Conservation (phyloP, 83 land plant genomes). For the Picea mariana region DNA sequence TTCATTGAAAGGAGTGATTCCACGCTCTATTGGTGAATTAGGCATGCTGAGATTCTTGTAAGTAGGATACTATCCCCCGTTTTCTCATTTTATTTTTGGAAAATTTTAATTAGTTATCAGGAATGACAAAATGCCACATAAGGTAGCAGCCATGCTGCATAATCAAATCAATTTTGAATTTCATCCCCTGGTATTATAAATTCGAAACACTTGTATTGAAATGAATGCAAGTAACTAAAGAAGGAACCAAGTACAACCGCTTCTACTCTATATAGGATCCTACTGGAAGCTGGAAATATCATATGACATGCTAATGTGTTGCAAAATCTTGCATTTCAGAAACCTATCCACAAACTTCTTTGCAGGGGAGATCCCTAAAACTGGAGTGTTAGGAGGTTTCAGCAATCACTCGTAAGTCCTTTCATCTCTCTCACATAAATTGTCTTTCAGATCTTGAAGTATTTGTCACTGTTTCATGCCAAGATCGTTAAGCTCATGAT, state of each 20-base stretch:
- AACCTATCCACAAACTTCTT: slow-evolving; percentile 86
- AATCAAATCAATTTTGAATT: background rate
- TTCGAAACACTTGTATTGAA: background rate
- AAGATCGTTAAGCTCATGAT: background rate
- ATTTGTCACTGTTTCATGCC: too few relatives aligned
- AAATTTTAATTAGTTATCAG: too few relatives aligned
- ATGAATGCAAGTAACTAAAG: background rate
- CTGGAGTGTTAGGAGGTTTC: slow-evolving; percentile 65
- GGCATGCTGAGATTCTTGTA: too few relatives aligned
- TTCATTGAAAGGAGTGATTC: too few relatives aligned
- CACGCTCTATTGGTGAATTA: too few relatives aligned
- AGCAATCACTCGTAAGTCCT: slow-evolving; percentile 62
- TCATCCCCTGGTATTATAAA: background rate
- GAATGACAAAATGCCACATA: too few relatives aligned
- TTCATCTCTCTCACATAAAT: background rate
- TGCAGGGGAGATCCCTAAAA: slow-evolving; percentile 77
- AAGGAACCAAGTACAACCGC: background rate
- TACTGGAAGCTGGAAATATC: background rate
- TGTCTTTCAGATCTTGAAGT: too few relatives aligned
- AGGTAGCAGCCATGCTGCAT: background rate
- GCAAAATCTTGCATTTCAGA: slow-evolving; percentile 28
- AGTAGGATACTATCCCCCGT: too few relatives aligned
- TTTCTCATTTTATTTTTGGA: too few relatives aligned
- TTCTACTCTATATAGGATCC: background rate
- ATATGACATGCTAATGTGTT: background rate